Conservation (phyloP, 208 protist species). For the Jaenimonas drosophilae region DNA sequence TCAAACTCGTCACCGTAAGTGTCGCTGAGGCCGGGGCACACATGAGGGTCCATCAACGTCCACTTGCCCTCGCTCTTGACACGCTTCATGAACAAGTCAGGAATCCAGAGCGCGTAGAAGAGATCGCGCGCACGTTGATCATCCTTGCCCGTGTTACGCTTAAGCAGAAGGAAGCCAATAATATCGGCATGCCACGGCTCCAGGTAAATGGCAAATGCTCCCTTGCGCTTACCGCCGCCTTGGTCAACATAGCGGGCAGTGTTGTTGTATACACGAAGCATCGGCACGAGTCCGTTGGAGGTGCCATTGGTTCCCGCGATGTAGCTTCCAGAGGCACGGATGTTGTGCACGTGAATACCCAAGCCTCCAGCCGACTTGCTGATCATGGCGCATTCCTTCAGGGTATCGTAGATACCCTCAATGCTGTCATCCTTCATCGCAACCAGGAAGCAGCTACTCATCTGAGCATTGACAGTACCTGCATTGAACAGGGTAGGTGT, state of each 20-base stretch:
- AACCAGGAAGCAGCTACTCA: constrained; percentile 97
- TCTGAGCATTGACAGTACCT: constrained; percentile 93
- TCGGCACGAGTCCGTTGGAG: constrained; percentile 97
- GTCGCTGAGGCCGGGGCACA: constrained; percentile 93
- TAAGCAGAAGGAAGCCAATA: constrained; percentile 96
- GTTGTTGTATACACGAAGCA: constrained; percentile 99
- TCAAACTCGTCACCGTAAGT: constrained; percentile 95
- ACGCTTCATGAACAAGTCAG: constrained; percentile 99
- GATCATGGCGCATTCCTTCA: constrained; percentile 97
- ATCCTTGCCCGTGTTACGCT: constrained; percentile 98
- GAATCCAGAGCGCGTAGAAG: constrained; percentile 99
- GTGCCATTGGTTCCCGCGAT: constrained; percentile 97
- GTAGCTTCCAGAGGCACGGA: constrained; percentile 94
- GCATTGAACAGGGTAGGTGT: constrained; percentile 99
- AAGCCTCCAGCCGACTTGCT: constrained; percentile 98
- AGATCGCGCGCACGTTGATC: constrained; percentile 97
- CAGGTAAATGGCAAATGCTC: constrained; percentile 98
- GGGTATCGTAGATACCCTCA: constrained; percentile 99
- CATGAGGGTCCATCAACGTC: constrained; percentile 97
- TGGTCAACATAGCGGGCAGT: constrained; percentile 99
- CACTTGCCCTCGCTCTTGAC: constrained; percentile 93
- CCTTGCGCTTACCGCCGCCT: constrained; percentile 97
- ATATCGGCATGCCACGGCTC: constrained; percentile 99
- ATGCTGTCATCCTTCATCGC: constrained; percentile 99
- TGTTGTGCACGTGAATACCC: constrained; percentile 96